Conservation (phyloP, 1,284 basidiomycete species). For the Retiboletus flavoniger region DNA sequence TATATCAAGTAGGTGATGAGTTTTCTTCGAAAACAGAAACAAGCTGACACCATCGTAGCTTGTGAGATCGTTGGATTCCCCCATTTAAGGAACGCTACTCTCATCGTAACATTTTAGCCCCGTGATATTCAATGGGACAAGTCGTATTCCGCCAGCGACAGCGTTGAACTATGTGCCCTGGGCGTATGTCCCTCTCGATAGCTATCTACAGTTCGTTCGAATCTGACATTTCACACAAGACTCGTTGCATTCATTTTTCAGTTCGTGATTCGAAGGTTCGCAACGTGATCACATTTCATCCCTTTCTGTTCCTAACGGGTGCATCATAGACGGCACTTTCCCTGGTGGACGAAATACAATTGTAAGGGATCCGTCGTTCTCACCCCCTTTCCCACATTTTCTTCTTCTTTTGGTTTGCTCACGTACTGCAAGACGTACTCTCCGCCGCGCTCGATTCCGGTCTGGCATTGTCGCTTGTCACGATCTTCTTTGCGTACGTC, state of each 20-base stretch:
- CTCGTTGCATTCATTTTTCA: conserved; percentile 61
- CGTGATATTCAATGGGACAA: conserved; percentile 36
- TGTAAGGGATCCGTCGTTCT: conserved; percentile 33
- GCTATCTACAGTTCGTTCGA: conserved; percentile 23
- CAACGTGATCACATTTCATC: conserved; percentile 22
- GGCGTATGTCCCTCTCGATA: conserved; percentile 29
- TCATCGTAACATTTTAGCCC: conserved; percentile 20
- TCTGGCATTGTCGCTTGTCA: conserved; percentile 46
- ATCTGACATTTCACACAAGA: conserved; percentile 15
- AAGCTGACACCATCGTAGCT: conserved; percentile 3
- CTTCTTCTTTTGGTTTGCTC: not conserved
- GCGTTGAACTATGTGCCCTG: conserved; percentile 45
- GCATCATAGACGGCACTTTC: conserved; percentile 48
- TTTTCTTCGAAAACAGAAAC: not conserved
- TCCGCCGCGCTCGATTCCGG: conserved; percentile 60
- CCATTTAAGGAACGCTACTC: not conserved
- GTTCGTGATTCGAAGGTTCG: conserved; percentile 51
- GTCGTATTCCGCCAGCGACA: conserved; percentile 40
- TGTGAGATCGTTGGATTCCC: conserved; percentile 17
- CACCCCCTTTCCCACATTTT: not conserved
- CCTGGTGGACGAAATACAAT: conserved; percentile 74
- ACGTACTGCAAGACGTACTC: conserved; percentile 43
- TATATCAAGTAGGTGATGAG: conserved; percentile 43
- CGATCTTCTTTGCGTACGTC: conserved; percentile 50
- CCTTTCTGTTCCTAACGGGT: conserved; percentile 37